Evolutionary conservation across 2,329 filamentous ascomycete species (phyloP).

Genomic region (Xylaria sp.): DNA sequence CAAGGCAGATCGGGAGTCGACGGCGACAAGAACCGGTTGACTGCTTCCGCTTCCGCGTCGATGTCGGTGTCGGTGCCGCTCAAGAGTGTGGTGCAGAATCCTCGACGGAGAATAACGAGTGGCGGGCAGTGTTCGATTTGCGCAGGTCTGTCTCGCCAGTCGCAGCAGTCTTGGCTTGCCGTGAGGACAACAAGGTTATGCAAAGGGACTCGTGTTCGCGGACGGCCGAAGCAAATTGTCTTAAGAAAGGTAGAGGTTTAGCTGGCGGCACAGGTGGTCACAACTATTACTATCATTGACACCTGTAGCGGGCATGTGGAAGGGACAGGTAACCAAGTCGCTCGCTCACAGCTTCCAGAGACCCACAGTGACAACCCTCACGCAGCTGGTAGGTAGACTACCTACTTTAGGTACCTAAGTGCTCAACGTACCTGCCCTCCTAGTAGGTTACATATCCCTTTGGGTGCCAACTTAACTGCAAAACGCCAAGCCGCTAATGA

Average conservation of each 20-base stretch:
- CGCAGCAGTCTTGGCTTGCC: slow-evolving; percentile 4
- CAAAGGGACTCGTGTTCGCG: not conserved
- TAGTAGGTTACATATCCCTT: too few relatives aligned
- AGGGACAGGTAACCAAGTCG: slow-evolving; percentile 37
- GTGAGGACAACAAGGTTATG: not conserved
- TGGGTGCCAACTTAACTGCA: too few relatives aligned
- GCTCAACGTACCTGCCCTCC: too few relatives aligned
- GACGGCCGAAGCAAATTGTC: slow-evolving; percentile 4
- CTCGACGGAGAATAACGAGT: slow-evolving; percentile 1
- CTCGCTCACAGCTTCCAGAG: slow-evolving; percentile 6
- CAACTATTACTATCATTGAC: not conserved
- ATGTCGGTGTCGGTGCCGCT: slow-evolving; percentile 11
- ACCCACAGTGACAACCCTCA: slow-evolving; percentile 4
- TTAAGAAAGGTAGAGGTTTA: not conserved
- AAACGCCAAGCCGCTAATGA: too few relatives aligned
- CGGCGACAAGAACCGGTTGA: slow-evolving; percentile 8
- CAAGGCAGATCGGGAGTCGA: not conserved
- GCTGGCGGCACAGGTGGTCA: slow-evolving; percentile 7
- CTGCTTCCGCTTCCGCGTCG: too few relatives aligned
- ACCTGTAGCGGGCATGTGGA: slow-evolving; percentile 17
- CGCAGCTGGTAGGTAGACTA: not conserved
- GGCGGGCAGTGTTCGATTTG: slow-evolving; percentile 2
- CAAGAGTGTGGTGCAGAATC: slow-evolving; percentile 5
- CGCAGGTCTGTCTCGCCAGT: not conserved
- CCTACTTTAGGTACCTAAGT: slow-evolving; percentile 1